These are phyloP conservation scores for Xylaria scruposa DNA, from an alignment of 495 filamentous ascomycete genomes.

Conservation along the genomic window DNA sequence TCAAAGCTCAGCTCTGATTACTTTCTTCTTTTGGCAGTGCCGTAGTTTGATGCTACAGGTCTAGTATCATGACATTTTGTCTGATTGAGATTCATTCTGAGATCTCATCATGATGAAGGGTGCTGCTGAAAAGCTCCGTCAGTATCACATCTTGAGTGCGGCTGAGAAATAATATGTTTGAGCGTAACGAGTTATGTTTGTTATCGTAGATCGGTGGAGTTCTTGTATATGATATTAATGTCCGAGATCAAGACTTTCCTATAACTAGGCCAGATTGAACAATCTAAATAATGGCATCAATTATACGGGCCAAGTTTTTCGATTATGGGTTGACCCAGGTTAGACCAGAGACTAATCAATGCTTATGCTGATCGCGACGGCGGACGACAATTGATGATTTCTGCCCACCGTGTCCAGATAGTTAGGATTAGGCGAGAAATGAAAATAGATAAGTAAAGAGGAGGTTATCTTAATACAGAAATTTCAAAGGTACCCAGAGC, in stretches of 20 bases:
- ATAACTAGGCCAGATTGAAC: neutral
- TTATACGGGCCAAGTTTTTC: neutral
- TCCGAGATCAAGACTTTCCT: neutral
- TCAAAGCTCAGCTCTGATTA: too few species aligned
- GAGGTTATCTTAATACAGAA: neutral
- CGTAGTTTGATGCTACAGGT: too few species aligned
- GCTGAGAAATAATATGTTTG: neutral
- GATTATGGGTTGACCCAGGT: neutral
- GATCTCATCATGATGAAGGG: neutral
- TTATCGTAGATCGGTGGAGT: neutral
- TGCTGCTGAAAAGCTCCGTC: neutral
- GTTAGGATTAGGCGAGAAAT: neutral
- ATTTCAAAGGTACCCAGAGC: neutral
- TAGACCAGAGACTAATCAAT: neutral
- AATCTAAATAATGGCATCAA: neutral
- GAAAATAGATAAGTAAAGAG: too few species aligned
- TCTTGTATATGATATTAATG: neutral
- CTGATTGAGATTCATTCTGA: neutral
- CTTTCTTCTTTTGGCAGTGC: too few species aligned
- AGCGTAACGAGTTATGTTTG: neutral
- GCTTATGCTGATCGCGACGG: neutral
- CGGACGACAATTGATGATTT: neutral
- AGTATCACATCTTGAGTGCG: neutral
- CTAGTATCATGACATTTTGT: too few species aligned
- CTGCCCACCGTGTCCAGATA: too few species aligned